A percentile compares a stretch with the other conserved stretches of the same genome.
These are phyloP conservation scores for Saposhnikovia divaricata DNA, from an alignment of 129 eudicot species.

Conservation along the genomic window DNA sequence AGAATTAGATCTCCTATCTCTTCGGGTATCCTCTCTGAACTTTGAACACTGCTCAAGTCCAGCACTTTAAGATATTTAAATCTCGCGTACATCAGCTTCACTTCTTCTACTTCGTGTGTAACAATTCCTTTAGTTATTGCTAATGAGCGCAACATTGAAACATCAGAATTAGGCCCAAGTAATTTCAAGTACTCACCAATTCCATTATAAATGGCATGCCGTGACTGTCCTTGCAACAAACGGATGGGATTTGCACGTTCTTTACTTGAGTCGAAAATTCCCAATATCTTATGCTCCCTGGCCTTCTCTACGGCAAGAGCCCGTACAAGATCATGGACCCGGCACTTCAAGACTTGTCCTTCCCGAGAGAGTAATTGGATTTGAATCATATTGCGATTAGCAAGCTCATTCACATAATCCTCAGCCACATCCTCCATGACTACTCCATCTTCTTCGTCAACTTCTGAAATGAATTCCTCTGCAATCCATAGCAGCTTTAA, in stretches of 20 bases:
- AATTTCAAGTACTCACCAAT: too few relatives aligned
- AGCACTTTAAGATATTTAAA: too few relatives aligned
- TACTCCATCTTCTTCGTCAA: not conserved
- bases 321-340: not conserved
- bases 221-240: not conserved
- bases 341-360: not conserved
- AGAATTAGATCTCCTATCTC: too few relatives aligned
- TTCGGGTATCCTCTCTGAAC: too few relatives aligned
- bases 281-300: not conserved
- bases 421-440: not conserved
- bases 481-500: not conserved
- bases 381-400: not conserved
- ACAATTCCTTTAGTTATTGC: too few relatives aligned
- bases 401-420: not conserved
- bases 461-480: not conserved
- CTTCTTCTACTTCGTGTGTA: too few relatives aligned
- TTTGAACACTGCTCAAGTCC: too few relatives aligned
- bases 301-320: not conserved
- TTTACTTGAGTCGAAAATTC: not conserved
- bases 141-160: too few relatives aligned
- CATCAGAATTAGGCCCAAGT: too few relatives aligned
- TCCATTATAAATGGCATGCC: not conserved
- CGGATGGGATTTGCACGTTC: not conserved
- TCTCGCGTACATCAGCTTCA: too few relatives aligned
- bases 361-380: not conserved